These are phyloP conservation scores for Solanum habrochaites DNA, from an alignment of 257 asterid species.

Conservation along the genomic window DNA sequence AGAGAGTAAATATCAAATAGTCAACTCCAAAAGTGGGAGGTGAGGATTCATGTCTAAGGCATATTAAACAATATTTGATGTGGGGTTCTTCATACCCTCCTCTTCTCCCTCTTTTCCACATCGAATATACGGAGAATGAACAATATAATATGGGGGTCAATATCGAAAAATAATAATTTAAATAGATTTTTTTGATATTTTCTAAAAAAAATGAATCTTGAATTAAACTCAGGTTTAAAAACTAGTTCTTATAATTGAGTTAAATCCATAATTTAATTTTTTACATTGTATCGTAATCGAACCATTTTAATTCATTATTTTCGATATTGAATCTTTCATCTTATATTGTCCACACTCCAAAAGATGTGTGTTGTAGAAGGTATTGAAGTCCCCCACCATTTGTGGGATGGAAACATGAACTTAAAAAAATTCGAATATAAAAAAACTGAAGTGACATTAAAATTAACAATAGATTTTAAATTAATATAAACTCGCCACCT, in stretches of 20 bases:
- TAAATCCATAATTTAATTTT: background rate
- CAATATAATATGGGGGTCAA: background rate
- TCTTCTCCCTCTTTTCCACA: background rate
- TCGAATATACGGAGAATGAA: background rate
- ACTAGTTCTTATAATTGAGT: background rate
- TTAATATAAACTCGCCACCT: too few relatives aligned
- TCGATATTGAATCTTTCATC: background rate
- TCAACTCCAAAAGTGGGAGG: background rate
- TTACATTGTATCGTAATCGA: background rate
- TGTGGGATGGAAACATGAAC: background rate
- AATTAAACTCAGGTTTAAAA: fast-evolving
- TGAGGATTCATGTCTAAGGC: background rate
- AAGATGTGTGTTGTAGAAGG: background rate
- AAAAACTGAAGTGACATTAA: background rate
- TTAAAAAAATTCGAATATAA: background rate
- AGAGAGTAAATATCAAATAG: background rate
- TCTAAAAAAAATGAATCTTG: background rate
- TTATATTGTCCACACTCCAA: background rate
- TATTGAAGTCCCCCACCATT: background rate
- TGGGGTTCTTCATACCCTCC: background rate
- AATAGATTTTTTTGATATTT: background rate
- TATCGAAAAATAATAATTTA: background rate
- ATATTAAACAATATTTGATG: background rate
- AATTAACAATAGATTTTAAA: background rate
- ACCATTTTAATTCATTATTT: background rate